Conservation (phyloP, 140 eudicot genomes). For the Erigeron philadelphicus region DNA sequence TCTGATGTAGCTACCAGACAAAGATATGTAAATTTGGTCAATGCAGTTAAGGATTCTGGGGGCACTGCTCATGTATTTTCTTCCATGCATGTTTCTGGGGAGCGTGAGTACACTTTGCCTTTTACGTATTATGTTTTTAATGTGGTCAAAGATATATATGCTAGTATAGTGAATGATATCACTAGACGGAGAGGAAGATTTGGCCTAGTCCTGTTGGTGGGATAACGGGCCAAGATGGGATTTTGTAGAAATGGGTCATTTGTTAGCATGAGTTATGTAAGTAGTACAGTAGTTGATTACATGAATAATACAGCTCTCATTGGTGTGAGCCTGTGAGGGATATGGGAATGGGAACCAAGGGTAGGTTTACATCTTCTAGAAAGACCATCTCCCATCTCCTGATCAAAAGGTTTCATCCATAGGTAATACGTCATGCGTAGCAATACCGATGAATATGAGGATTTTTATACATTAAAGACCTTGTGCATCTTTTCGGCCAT, state of each 20-base stretch:
- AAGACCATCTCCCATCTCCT: no score
- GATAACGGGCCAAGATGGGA: background rate
- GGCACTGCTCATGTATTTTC: slow-evolving; percentile 76
- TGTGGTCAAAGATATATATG: background rate
- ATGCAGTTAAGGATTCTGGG: slow-evolving; percentile 68
- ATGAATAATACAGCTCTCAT: no score
- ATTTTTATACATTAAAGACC: background rate
- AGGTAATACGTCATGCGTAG: no score
- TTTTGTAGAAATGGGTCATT: background rate
- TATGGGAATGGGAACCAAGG: no score
- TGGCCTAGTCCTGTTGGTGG: background rate
- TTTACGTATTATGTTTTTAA: background rate
- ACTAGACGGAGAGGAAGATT: background rate
- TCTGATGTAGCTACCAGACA: slow-evolving; percentile 64
- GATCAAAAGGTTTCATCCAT: no score
- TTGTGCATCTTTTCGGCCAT: background rate
- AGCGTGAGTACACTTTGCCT: slow-evolving; percentile 57
- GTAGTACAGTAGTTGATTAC: background rate
- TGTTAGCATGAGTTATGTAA: background rate
- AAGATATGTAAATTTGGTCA: slow-evolving; percentile 66
- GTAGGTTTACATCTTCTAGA: no score
- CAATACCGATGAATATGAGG: background rate
- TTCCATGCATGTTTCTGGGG: slow-evolving; percentile 95
- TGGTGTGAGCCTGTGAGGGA: no score
- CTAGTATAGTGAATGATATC: background rate